A percentile compares a stretch with the other conserved stretches of the same genome.
phyloP scores from a whole-genome alignment of 140 eudicot genomes.

The Flaveria floridana region DNA sequence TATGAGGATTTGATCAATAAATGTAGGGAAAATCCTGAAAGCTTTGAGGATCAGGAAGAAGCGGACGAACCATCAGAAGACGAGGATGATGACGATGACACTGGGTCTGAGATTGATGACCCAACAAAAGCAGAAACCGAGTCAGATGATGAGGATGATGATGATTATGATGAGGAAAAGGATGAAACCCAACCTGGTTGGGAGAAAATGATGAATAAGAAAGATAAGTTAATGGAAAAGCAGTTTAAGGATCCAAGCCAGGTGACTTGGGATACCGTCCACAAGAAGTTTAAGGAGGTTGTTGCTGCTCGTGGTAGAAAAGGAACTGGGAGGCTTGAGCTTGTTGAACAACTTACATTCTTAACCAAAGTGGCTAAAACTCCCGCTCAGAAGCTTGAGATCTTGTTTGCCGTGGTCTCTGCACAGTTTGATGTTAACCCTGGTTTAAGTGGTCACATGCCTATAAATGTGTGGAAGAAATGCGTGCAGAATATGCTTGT shows the following conservation, averaged over 20 bases:
- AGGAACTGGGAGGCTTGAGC: conserved; percentile 86
- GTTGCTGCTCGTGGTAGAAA: conserved; percentile 87
- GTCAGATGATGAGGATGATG: conserved; percentile 37
- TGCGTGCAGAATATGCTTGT: conserved; percentile 81
- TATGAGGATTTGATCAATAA: conserved; percentile 73
- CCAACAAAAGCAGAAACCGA: conserved; percentile 30
- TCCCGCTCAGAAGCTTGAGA: conserved; percentile 97
- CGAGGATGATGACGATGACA: conserved; percentile 45
- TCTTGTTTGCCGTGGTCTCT: conserved; percentile 74
- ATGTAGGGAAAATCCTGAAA: conserved; percentile 71
- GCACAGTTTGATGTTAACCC: conserved; percentile 97
- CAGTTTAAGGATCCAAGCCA: conserved; percentile 91
- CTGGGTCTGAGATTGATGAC: conserved; percentile 46
- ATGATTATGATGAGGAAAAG: conserved; percentile 39
- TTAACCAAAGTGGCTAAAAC: conserved; percentile 86
- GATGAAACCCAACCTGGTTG: conserved; percentile 54
- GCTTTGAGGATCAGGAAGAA: conserved; percentile 60
- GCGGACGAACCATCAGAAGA: conserved; percentile 49
- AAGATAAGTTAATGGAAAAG: conserved; percentile 75
- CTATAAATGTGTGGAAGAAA: conserved; percentile 84
- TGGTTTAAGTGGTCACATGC: conserved; percentile 86
- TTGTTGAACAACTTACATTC: conserved; percentile 90
- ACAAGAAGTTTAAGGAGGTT: conserved; percentile 86
- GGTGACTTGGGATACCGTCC: conserved; percentile 82
- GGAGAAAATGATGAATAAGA: conserved; percentile 70